Conservation (phyloP, 768 basidiomycete genomes). For the Suillus hirtellus region DNA sequence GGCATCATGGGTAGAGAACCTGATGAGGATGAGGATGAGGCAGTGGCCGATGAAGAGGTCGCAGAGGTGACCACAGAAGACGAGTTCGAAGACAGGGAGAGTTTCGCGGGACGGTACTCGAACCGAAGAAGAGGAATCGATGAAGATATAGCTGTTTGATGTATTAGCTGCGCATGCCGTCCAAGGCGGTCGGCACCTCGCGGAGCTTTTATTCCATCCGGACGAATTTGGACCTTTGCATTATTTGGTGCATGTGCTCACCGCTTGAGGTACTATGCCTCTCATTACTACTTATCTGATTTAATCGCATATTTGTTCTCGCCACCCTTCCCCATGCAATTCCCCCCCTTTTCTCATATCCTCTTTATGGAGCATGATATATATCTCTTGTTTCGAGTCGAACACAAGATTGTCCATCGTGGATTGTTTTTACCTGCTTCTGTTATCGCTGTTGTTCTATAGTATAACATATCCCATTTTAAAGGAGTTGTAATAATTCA, state of each 20-base stretch:
- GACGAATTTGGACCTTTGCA: constrained; percentile 26
- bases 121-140: constrained; percentile 47
- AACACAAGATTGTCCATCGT: not conserved
- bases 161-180: not conserved
- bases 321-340: constrained; percentile 11
- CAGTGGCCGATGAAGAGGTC: constrained; percentile 52
- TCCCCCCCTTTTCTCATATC: constrained; percentile 4
- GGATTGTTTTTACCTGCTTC: constrained; percentile 3
- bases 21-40: constrained; percentile 38
- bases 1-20: constrained; percentile 39
- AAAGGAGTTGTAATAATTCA: constrained; percentile 25
- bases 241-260: constrained; percentile 13
- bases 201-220: constrained; percentile 10
- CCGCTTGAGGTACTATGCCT: constrained; percentile 1
- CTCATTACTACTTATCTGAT: constrained; percentile 10
- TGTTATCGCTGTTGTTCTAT: constrained; percentile 19
- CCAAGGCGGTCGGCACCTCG: not conserved
- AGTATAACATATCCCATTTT: constrained; percentile 28
- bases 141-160: constrained; percentile 36
- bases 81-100: constrained; percentile 67
- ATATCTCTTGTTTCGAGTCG: constrained; percentile 6
- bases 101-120: constrained; percentile 72
- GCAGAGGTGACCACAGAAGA: constrained; percentile 66
- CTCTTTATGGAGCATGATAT: constrained; percentile 8
- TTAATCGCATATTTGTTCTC: constrained; percentile 13